Percentiles rank a stretch among this genome's conserved stretches.
phyloP scores from a whole-genome alignment of 805 yeast genomes.

The Lipomyces yamanashiensis region DNA sequence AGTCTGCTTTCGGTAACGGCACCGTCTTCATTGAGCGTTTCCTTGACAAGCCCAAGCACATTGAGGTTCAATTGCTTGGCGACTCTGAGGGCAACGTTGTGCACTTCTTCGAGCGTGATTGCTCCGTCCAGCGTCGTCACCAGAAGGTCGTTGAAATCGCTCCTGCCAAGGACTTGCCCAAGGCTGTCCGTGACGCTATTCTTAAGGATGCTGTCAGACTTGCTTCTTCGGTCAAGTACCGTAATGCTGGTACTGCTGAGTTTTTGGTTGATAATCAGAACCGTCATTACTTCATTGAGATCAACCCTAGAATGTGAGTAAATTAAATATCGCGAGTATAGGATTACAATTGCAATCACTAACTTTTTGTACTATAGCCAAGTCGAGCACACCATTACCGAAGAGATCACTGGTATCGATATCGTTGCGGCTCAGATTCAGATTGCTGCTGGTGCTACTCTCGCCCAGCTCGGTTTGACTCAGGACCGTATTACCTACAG shows the following conservation, averaged over 20 bases:
- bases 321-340: not conserved
- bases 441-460: constrained; percentile 96
- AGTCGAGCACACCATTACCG: constrained; percentile 98
- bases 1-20: constrained; percentile 96
- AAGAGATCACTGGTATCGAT: constrained; percentile 98
- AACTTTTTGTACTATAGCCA: constrained; percentile 53
- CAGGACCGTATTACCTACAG: constrained; percentile 95
- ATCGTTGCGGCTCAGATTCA: constrained; percentile 98
- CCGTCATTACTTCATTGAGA: constrained; percentile 96
- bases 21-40: constrained; percentile 97
- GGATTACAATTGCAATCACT: not conserved
- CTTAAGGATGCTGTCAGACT: constrained; percentile 92
- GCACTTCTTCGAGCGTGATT: constrained; percentile 95
- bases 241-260: constrained; percentile 99
- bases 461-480: constrained; percentile 85
- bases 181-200: constrained; percentile 84
- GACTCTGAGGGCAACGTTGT: constrained; percentile 93
- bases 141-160: constrained; percentile 99
- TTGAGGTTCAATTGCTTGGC: constrained; percentile 94
- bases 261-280: constrained; percentile 90
- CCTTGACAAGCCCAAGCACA: constrained; percentile 93
- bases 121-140: constrained; percentile 99
- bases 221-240: constrained; percentile 85
- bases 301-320: constrained; percentile 80
- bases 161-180: constrained; percentile 90